Percentiles rank a stretch among this genome's conserved stretches.
These are phyloP conservation scores for Sugiyamaella qingdaonensis DNA, from an alignment of 805 yeast genomes.

Conservation along the genomic window DNA sequence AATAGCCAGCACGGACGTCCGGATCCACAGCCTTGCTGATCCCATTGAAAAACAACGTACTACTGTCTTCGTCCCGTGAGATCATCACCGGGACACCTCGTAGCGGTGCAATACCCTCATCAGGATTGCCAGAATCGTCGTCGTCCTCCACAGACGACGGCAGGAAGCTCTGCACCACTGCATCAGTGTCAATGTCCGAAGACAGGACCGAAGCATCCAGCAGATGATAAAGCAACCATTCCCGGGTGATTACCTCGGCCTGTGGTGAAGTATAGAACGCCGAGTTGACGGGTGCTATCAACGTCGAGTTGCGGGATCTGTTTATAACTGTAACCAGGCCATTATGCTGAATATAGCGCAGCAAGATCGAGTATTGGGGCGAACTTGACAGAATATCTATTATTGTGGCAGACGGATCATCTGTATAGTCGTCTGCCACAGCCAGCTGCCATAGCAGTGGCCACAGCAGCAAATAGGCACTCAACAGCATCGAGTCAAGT, in stretches of 20 bases:
- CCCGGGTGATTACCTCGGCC: slow-evolving; percentile 18
- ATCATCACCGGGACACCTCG: slow-evolving; percentile 3
- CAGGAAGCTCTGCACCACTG: slow-evolving; percentile 12
- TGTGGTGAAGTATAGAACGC: slow-evolving; percentile 47
- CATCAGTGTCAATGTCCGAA: slow-evolving; percentile 23
- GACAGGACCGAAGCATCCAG: slow-evolving; percentile 34
- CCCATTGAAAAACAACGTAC: slow-evolving; percentile 9
- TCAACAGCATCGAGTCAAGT: too few species aligned
- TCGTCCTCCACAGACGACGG: slow-evolving; percentile 7
- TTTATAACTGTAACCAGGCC: slow-evolving; percentile 63
- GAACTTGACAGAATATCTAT: slow-evolving; percentile 66
- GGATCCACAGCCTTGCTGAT: slow-evolving; percentile 49
- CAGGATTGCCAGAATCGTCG: neutral
- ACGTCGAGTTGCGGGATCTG: slow-evolving; percentile 55
- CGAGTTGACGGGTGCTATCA: slow-evolving; percentile 77
- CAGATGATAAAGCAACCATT: slow-evolving; percentile 30
- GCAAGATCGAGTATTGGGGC: slow-evolving; percentile 61
- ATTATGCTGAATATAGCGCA: slow-evolving; percentile 55
- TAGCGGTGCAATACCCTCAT: neutral
- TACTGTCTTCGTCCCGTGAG: neutral
- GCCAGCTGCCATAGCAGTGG: neutral
- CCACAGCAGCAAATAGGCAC: neutral
- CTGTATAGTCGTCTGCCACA: neutral
- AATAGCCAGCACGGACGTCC: slow-evolving; percentile 56
- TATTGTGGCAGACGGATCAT: slow-evolving; percentile 29